Evolutionary conservation across 2,329 filamentous ascomycete genomes (phyloP), one percentile per base, ranked within the genome.

Genomic region (Phyllachora maydis): DNA sequence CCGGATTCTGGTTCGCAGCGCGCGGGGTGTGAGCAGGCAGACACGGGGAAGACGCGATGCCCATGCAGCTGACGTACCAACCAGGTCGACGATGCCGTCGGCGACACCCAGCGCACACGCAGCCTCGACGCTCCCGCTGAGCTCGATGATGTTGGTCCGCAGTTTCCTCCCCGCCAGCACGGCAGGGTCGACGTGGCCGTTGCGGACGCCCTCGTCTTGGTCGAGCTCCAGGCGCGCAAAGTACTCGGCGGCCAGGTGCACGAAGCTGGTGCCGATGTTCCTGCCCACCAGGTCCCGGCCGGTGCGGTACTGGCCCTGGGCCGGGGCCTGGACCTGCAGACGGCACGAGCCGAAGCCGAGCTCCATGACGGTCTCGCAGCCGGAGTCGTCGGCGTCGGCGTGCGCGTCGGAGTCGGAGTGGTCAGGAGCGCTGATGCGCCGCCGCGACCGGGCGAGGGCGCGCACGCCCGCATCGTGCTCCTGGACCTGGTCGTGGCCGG

Each of bases 211-310:
- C 24, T 56, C 53, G 16, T 6, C 16, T 19, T 39, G 46, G 26
- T 58, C 53, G 21, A 51, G 38, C 43, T 95, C 88, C 14, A 98
- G 53, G 32, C 61, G 59, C 22, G 70, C 60, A 54, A 95, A 98
- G 52, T 91, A 93, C 37, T 74, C 65, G 39, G 72, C 65, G 2
- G 83, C 63, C 26, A 98, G 59, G 34, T 74, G 69, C 25, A 83
- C 83, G 43, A 98, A 98, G 55, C 85, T 95, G 18, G 88, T 95
- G 28, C 85, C 83, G 25, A 98, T 75, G 39, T 85, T 92, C 52
- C 77, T 83, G 27, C 88, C 88, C 31, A 98, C 63, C 22, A 98
- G 57, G 42, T 93, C 71, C 43, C 69, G 66, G 4, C 78, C 63
- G 21, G 65, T 62, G 21, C 47, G 49, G 40, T 88, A 71, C 25